Evolutionary conservation across 768 basidiomycete species (phyloP).

Genomic region (Panus rudis): DNA sequence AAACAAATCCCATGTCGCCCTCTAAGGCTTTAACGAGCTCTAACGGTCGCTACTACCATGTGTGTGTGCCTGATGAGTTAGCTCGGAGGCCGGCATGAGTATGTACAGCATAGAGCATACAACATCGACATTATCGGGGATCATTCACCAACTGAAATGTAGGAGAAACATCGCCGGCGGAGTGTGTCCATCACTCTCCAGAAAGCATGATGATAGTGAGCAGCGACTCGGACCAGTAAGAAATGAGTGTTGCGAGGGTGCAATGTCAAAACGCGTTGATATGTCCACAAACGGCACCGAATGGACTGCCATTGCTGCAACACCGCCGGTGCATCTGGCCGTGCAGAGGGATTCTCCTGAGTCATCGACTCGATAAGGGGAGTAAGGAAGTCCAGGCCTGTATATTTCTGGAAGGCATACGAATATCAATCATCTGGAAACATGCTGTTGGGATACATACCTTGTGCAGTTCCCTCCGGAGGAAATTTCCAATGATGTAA

Average conservation of each 20-base stretch:
- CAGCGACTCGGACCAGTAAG: too few species aligned
- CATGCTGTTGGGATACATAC: neutral
- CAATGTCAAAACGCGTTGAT: neutral
- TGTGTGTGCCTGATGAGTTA: too few species aligned
- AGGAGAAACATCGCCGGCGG: too few species aligned
- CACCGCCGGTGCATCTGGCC: neutral
- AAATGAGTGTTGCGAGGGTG: neutral
- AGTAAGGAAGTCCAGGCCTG: neutral
- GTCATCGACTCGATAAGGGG: neutral
- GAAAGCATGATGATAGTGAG: too few species aligned
- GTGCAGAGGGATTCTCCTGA: neutral
- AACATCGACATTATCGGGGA: too few species aligned
- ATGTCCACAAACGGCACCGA: neutral
- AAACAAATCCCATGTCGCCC: too few species aligned
- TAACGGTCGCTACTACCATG: too few species aligned
- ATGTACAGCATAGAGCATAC: too few species aligned
- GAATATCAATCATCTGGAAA: neutral
- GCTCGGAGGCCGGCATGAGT: too few species aligned
- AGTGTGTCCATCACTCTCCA: too few species aligned
- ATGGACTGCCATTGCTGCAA: neutral
- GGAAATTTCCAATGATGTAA: conserved; percentile 16
- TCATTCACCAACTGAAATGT: too few species aligned
- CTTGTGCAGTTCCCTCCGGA: conserved; percentile 4
- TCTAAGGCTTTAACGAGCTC: too few species aligned
- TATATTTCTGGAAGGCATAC: neutral